Evolutionary conservation across 805 yeast species (phyloP).

Genomic region (Ascoidea tarda): DNA sequence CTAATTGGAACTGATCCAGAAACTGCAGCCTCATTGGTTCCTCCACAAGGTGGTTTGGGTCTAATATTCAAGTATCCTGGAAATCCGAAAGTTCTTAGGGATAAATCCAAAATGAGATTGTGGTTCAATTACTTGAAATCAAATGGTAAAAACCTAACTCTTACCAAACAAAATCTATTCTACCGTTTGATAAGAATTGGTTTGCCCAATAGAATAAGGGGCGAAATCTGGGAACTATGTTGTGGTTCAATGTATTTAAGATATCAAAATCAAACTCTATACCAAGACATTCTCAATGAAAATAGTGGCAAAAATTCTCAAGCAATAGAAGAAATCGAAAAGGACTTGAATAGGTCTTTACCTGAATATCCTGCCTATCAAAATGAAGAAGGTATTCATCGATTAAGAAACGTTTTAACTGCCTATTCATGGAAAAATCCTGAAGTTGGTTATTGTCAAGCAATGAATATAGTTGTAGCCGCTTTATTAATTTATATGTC

Average conservation of each 20-base stretch:
- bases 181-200: slow-evolving; percentile 82
- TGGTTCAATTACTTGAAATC: slow-evolving; percentile 87
- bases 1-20: slow-evolving; percentile 22
- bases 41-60: slow-evolving; percentile 83
- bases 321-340: slow-evolving; percentile 94
- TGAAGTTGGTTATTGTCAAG: slow-evolving; percentile 96
- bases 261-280: slow-evolving; percentile 45
- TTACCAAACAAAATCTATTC: slow-evolving; percentile 63
- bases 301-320: slow-evolving; percentile 53
- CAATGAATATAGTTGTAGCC: slow-evolving; percentile 90
- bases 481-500: slow-evolving; percentile 73
- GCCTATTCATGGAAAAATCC: slow-evolving; percentile 97
- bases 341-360: slow-evolving; percentile 83
- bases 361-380: slow-evolving; percentile 97
- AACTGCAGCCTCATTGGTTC: slow-evolving; percentile 19
- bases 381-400: slow-evolving; percentile 65
- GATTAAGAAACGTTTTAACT: slow-evolving; percentile 76
- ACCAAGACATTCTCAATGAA: slow-evolving; percentile 40
- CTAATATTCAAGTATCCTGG: slow-evolving; percentile 81
- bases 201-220: slow-evolving; percentile 84
- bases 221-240: slow-evolving; percentile 91
- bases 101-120: slow-evolving; percentile 71
- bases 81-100: slow-evolving; percentile 59
- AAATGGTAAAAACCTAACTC: slow-evolving; percentile 73
- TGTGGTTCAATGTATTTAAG: slow-evolving; percentile 76